Evolutionary conservation across 2,329 filamentous ascomycete genomes (phyloP), one percentile per base, ranked within the genome.

Genomic region (Nectriaceae sp.): DNA sequence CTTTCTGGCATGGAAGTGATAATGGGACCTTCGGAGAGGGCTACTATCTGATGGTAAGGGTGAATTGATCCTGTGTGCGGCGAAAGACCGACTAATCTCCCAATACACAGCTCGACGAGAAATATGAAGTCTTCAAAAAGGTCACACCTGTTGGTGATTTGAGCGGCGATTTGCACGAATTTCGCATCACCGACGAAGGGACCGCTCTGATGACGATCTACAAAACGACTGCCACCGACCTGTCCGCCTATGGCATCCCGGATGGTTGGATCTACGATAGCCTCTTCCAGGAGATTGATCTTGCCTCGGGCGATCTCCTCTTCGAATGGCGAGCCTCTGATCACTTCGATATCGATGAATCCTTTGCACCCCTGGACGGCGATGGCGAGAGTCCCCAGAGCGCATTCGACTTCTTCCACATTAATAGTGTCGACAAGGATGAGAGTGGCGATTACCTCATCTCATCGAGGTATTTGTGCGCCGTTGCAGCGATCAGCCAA

Each of bases 351-450:
- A 24, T 60, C 21, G 22, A 38, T 15, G 49, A 56, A n/a, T 58
- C 44, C 24, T 40, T 54, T n/a, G 45, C 50, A 19, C 26, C 42
- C 3, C 44, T 53, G n/a, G 47, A 52, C n/a, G 49, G 57, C 16
- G 49, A 53, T 18, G 63, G 64, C 4, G 59, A 51, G 21, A 62
- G 57, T 29, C 56, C 56, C 37, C 37, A 54, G n/a, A 35, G 35
- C 11, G 54, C 72, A 1, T 83, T 77, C 65, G 79, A 83, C 60
- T 81, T 74, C 51, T 82, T 81, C 60, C 78, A 82, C 60, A 75
- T 83, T 63, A 80, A 82, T 64, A 77, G 76, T 29, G 65, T 83
- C 21, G 75, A 80, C 55, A 80, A 81, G 57, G 73, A 75, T 44
- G 55, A 63, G 0, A 55, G 70, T 0, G 77, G 77, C 4, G 75